Percentiles rank a stretch among this genome's conserved stretches.
These are phyloP conservation scores for Penicillium hordei DNA, from an alignment of 2,329 filamentous ascomycete genomes.

Conservation along the genomic window DNA sequence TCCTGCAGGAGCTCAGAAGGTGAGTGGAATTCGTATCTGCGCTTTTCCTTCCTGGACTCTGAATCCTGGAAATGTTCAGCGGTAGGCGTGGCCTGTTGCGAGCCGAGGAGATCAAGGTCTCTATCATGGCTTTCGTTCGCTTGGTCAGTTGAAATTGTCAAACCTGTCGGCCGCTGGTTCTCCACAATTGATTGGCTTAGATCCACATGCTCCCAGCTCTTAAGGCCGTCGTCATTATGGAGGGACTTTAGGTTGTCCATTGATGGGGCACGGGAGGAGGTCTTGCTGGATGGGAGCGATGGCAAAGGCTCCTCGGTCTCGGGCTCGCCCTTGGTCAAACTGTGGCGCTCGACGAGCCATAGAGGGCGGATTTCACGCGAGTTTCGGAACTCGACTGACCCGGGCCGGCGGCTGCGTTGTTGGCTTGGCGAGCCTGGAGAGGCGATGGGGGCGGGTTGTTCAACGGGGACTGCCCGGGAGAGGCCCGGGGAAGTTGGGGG, in stretches of 20 bases:
- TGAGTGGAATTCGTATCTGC: conserved; percentile 49
- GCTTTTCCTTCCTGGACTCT: conserved; percentile 39
- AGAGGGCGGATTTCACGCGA: conserved; percentile 74
- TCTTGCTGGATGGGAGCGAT: conserved; percentile 53
- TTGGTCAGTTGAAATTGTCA: conserved; percentile 37
- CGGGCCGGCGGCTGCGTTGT: conserved; percentile 47
- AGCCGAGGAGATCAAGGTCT: conserved; percentile 54
- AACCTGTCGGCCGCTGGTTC: conserved; percentile 27
- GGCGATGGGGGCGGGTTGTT: conserved; percentile 34
- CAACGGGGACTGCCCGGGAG: conserved; percentile 43
- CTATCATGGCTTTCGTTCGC: conserved; percentile 34
- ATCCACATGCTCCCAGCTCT: conserved; percentile 34
- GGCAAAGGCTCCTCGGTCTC: conserved; percentile 47
- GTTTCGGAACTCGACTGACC: conserved; percentile 54
- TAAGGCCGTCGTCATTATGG: conserved; percentile 27
- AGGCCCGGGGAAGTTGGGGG: conserved; percentile 49
- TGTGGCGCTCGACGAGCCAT: conserved; percentile 72
- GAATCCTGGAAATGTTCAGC: conserved; percentile 51
- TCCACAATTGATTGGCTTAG: conserved; percentile 26
- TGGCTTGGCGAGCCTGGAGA: conserved; percentile 46
- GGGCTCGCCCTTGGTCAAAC: conserved; percentile 42
- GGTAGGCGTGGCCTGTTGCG: conserved; percentile 68
- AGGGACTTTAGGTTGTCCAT: conserved; percentile 41
- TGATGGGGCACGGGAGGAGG: conserved; percentile 50
- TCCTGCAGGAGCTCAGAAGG: conserved; percentile 48